These are phyloP conservation scores for Arabis alpina DNA, from an alignment of 345 rosid genomes.

Conservation along the genomic window DNA sequence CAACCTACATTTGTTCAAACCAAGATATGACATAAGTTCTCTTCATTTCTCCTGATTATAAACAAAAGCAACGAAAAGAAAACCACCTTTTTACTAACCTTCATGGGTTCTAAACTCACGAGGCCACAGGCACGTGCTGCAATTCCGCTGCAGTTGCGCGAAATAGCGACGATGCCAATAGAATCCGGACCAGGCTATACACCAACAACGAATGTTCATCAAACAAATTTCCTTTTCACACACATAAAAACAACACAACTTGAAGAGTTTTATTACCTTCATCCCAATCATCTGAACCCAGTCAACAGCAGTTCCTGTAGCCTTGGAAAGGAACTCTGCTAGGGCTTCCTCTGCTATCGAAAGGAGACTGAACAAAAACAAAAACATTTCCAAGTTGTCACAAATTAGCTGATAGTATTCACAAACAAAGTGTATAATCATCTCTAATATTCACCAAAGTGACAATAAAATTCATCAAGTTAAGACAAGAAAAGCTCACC, in stretches of 20 bases:
- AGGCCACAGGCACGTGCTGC: conserved; percentile 99
- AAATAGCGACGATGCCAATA: conserved; percentile 97
- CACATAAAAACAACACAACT: neutral
- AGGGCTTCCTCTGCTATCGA: conserved; percentile 96
- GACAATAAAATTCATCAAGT: neutral
- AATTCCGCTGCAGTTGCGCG: conserved; percentile 95
- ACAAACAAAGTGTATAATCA: neutral
- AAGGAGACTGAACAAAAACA: conserved; percentile 58
- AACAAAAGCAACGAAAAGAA: neutral
- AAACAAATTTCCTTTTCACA: neutral
- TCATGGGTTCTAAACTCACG: conserved; percentile 96
- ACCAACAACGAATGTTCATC: conserved; percentile 21
- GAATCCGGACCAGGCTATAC: conserved; percentile 99
- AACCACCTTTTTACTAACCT: conserved; percentile 50
- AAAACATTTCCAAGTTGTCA: conserved; percentile 5
- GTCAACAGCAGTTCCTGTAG: conserved; percentile 99
- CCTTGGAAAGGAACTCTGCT: conserved; percentile 60
- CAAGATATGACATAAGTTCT: neutral
- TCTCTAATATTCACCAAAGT: neutral
- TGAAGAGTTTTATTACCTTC: conserved; percentile 60
- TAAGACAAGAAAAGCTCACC: conserved; percentile 51
- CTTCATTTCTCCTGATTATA: neutral
- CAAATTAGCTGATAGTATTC: neutral
- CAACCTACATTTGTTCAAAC: conserved; percentile 52
- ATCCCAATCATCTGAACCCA: conserved; percentile 99